Base-by-base conservation (phyloP, 108 stramenopile species). In the Skeletonema costatum region DNA sequence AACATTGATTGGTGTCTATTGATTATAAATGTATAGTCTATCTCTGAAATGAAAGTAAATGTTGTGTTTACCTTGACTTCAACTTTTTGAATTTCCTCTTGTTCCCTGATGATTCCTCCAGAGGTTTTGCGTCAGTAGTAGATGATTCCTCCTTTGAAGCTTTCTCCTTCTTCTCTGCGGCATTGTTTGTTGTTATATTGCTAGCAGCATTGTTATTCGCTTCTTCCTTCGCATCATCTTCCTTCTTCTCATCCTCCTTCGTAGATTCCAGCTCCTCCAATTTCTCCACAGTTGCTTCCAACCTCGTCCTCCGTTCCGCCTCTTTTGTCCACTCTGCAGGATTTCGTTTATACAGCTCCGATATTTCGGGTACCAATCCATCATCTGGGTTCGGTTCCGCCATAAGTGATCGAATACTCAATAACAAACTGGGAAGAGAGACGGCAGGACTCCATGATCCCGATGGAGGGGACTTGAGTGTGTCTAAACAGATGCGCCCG, bases 341-440 rank as follows among this genome's bases (percentile, higher is more conserved):
- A 33, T 82, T 50, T 21, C 73, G 76, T 48, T 82, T 82, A 46
- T 82, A 85, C 53, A 74, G 31, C 11, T 87, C 86, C 46, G 86
- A 76, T 63, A 89, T 90, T 32, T 90, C 89, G 1, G 90, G 90
- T 35, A 89, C 87, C 46, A 92, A 66, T 21, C 89, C 90, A 68
- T 92, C 90, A 81, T 92, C 90, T 5, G 88, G 87, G 66, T 92
- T 92, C 0, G 90, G 90, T 63, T 87, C 79, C 0, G 85, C 89
- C 82, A 92, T 64, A 41, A 92, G 74, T 7, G 88, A 80, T n/a
- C 89, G 85, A 38, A 92, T 87, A 41, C 86, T 87, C 2, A 87
- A 63, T 31, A 92, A 82, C 48, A 92, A 76, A 39, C 86, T 90
- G 1, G 88, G 79, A 10, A 92, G 63, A 36, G 88, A 90, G 50